Evolutionary conservation across 768 basidiomycete genomes (phyloP), one percentile per base, ranked within the genome.

Genomic region (Gyrodon lividus): DNA sequence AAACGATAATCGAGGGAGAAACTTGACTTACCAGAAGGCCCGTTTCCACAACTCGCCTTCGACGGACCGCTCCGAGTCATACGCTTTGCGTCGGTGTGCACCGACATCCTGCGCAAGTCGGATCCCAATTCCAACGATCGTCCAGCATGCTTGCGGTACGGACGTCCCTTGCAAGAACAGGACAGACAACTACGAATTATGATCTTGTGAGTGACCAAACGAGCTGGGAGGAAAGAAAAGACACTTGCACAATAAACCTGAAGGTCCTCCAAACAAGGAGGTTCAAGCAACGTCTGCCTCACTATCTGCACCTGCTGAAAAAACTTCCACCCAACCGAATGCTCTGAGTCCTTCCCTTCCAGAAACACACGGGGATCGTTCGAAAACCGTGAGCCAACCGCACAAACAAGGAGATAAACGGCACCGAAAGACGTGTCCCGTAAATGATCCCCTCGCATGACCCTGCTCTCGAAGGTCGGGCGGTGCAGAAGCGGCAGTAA

Each of bases 401-500:
- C 89, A 60, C 87, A 90, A 0, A 91, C 79, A 1, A 89, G 74
- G 5, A 92, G 72, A 22, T 89, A 77, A 0, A 80, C 77, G 1
- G 77, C 67, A 0, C 75, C 80, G 60, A 93, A 91, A 0, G 71
- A 60, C 0, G 73, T 48, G 48, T 88, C 74, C 1, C 58, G 66
- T 16, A 74, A 62, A 59, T 89, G 82, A 2, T 82, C 59, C 0
- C 77, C 77, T 4, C 78, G 74, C 1, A 56, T 59, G 20, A 86
- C 58, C 16, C 73, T 70, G 20, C 72, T 70, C 34, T 84, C 76
- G 57, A 94, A 91, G 5, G 80, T 80, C 0, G 82, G 83, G 4
- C 83, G 78, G 58, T 93, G 91, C 5, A 96, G 73, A 4, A 94
- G 73, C 1, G 91, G 89, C 0, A 79, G 59, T 48, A 77, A 72